Base-by-base conservation (phyloP, 108 stramenopile genomes). In the Discostella stelligeroides region DNA sequence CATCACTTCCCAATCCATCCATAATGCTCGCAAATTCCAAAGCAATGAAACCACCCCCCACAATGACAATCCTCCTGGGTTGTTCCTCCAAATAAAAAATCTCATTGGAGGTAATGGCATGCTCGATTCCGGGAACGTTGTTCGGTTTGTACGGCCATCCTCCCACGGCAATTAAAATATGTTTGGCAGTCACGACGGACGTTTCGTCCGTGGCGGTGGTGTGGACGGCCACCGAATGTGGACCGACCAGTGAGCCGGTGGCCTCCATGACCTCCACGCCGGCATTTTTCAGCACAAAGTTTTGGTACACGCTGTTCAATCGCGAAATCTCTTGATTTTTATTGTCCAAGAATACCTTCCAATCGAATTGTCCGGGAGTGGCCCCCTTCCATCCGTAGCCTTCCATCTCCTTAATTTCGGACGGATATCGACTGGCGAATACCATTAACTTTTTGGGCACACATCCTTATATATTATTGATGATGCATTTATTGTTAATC, bases 11-110 rank as follows among this genome's bases (percentile, higher is more conserved):
- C 43, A 97, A 69, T 20, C 88, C 94, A 42, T 88, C 81, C 88
- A 97, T 89, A 49, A 97, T 93, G 47, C 63, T 68, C 15, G 95
- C 95, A 58, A 96, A 89, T 82, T 97, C 97, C 12, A 91, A 82
- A 6, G 92, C 97, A 65, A 97, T 97, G 75, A 92, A 96, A 1
- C 97, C 97, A 11, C 92, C 95, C 23, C 97, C 97, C 11, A 97
- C 90, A 34, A 95, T 79, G 7, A 93, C 91, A 28, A 92, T 86
- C 37, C 81, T 68, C 55, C 82, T 86, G 45, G 95, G 95, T 75
- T 92, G 92, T 73, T 88, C 85, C 70, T 84, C 68, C 62, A 94
- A 51, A 37, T 90, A 90, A 43, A 95, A 95, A 39, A 95, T 91
- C 48, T 89, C 90, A 72, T 95, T 88, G 66, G 87, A 88, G 15